phyloP scores from a whole-genome alignment of 805 yeast species.

The Metschnikowia matae region DNA sequence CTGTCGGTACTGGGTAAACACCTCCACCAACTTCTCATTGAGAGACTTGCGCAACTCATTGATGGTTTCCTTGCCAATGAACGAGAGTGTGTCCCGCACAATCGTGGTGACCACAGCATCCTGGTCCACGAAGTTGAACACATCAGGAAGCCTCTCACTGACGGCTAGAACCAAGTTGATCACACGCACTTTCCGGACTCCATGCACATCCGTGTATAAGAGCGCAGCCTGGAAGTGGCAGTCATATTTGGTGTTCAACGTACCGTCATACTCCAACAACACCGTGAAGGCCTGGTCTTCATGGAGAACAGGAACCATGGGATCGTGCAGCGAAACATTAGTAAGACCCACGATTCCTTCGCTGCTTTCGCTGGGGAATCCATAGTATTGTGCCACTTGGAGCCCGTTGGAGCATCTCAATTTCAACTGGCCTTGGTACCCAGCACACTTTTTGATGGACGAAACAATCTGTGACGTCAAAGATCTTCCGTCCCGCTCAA shows the following conservation, averaged over 20 bases:
- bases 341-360: constrained; percentile 19
- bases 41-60: constrained; percentile 37
- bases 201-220: constrained; percentile 73
- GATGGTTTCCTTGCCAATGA: constrained; percentile 37
- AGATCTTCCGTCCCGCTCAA: constrained; percentile 65
- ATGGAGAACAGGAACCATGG: constrained; percentile 62
- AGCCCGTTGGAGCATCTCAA: constrained; percentile 85
- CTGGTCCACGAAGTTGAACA: constrained; percentile 77
- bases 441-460: constrained; percentile 49
- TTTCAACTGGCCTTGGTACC: constrained; percentile 79
- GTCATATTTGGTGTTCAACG: constrained; percentile 63
- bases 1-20: constrained; percentile 48
- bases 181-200: constrained; percentile 81
- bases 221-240: constrained; percentile 90
- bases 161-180: constrained; percentile 79
- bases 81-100: constrained; percentile 38
- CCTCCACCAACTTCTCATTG: constrained; percentile 38
- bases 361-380: constrained; percentile 33
- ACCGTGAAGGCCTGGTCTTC: constrained; percentile 66
- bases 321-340: constrained; percentile 44
- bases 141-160: constrained; percentile 65
- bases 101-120: constrained; percentile 38
- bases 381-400: constrained; percentile 73
- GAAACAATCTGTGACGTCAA: constrained; percentile 58
- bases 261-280: constrained; percentile 72